Evolutionary conservation across 306 rosid genomes (phyloP).

Genomic region (Aeschynomene evenia): DNA sequence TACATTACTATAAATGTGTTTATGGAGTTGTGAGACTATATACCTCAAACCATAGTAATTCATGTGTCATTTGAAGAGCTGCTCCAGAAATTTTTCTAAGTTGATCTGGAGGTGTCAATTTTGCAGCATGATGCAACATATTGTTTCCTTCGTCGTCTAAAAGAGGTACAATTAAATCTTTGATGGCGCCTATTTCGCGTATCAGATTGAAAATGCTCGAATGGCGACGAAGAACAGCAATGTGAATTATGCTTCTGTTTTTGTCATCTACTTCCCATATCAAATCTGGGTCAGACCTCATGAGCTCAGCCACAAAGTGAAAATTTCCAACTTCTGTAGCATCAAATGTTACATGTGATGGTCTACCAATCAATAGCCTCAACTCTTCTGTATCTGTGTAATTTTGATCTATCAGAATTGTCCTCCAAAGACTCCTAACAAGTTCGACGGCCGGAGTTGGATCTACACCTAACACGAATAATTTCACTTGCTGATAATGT

Average conservation of each 20-base stretch:
- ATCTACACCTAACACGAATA: conserved; percentile 1
- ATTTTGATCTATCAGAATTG: neutral
- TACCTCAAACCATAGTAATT: conserved; percentile 50
- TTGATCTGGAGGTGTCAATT: conserved; percentile 31
- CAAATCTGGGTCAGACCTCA: conserved; percentile 37
- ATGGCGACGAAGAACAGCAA: conserved; percentile 43
- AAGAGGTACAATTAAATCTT: conserved; percentile 26
- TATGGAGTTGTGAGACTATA: neutral
- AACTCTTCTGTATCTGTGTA: neutral
- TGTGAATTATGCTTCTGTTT: conserved; percentile 41
- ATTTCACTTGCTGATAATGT: neutral
- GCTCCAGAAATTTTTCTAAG: conserved; percentile 37
- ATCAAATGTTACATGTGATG: conserved; percentile 34
- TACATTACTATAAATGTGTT: neutral
- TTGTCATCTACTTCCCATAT: conserved; percentile 35
- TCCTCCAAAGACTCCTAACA: conserved; percentile 35
- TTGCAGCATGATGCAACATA: conserved; percentile 43
- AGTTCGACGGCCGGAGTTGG: conserved; percentile 24
- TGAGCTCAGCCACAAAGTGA: conserved; percentile 34
- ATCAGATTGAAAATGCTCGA: conserved; percentile 34
- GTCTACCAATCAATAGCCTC: conserved; percentile 25
- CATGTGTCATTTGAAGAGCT: conserved; percentile 48
- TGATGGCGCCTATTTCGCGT: conserved; percentile 29
- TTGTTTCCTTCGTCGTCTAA: conserved; percentile 29
- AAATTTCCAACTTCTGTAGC: conserved; percentile 45